Base-by-base conservation (phyloP, 805 yeast genomes). In the Huiozyma sinensis region DNA sequence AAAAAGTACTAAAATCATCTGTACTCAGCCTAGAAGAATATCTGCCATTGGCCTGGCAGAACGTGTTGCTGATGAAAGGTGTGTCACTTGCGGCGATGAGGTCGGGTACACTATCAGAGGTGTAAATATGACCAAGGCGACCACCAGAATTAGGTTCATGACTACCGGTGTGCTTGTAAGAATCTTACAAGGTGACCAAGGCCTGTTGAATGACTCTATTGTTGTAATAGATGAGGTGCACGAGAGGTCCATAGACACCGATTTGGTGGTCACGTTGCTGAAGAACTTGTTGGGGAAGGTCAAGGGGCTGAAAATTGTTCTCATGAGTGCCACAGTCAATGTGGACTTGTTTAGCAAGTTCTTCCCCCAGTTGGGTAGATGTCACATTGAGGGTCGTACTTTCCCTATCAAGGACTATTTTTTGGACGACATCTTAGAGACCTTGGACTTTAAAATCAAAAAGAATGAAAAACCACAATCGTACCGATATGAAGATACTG, bases 11-110 rank as follows among this genome's bases (percentile, higher is more conserved):
- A 73, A 71, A 35, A 83, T 90, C 5, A 67, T 90, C 1, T 88
- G 96, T 63, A 88, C 97, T 0, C 97, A 90, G 62, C 98, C 98
- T 2, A 75, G 98, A 63, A 81, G 97, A 70, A 89, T 90, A 44
- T 86, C 97, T 1, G 87, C 97, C 0, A 83, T 90, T 61, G 96
- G 97, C 2, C 71, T 90, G 44, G 96, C 97, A 0, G 95, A 89
- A 48, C 76, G 98, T 58, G 86, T 90, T 6, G 77, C 95, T 1
- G 86, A 80, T 7, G 98, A 90, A 58, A 73, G 97, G 50, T 57
- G 64, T 33, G 63, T 61, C 2, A 42, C 51, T 3, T 61, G 63
- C 41, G 71, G 76, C 40, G 69, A 70, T 27, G 95, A 89, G 59
- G 81, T 84, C 7, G 97, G 97, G 0, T 90, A 87, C 58, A 72